These are phyloP conservation scores for Dioscorea zingiberensis DNA, from an alignment of 106 monocot species.

Conservation along the genomic window DNA sequence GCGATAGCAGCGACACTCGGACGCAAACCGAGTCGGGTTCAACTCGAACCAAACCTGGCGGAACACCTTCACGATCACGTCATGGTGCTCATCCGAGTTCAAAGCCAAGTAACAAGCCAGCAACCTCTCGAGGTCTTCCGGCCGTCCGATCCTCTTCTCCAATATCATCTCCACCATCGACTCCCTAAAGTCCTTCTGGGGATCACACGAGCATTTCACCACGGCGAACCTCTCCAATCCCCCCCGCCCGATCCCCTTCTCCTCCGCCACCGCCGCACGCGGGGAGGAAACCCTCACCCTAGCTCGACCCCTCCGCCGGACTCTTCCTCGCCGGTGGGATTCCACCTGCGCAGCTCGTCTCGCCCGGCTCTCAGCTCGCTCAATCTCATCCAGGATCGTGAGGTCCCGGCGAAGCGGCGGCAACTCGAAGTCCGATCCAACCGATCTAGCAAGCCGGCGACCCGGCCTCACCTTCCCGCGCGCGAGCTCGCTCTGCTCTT, in stretches of 20 bases:
- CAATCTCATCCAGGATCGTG: neutral
- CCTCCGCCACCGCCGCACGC: neutral
- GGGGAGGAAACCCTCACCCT: conserved; percentile 42
- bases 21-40: neutral
- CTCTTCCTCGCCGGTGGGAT: neutral
- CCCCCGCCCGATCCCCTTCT: neutral
- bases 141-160: conserved; percentile 48
- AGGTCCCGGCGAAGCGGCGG: neutral
- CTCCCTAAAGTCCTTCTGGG: conserved; percentile 66
- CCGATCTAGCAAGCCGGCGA: neutral
- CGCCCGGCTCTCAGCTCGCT: neutral
- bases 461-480: neutral
- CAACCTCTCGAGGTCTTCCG: conserved; percentile 66
- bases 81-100: conserved; percentile 80
- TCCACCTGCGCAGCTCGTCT: neutral
- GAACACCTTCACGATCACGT: conserved; percentile 71
- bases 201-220: conserved; percentile 59
- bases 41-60: conserved; percentile 73
- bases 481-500: conserved; percentile 14
- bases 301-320: conserved; percentile 3
- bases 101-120: conserved; percentile 71
- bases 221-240: conserved; percentile 57
- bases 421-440: neutral
- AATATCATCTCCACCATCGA: conserved; percentile 88
- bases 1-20: neutral